A percentile compares a stretch with the other conserved stretches of the same genome.
Conservation (phyloP, 371 early-diverging fungal species). For the Rhizopus sp. region DNA sequence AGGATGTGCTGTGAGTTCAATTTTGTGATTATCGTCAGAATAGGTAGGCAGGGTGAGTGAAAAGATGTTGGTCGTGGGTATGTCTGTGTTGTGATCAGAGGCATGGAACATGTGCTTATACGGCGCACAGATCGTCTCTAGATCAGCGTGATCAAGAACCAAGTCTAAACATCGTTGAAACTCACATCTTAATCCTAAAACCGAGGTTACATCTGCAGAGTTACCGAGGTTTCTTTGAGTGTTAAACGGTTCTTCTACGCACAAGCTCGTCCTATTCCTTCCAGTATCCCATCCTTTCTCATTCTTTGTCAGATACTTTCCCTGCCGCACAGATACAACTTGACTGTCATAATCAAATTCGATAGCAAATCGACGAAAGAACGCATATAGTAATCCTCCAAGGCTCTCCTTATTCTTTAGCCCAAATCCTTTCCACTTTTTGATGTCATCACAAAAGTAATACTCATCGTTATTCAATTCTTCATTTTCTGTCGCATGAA, state of each 20-base stretch:
- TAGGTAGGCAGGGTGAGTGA: slow-evolving; percentile 13
- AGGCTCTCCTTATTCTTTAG: slow-evolving; percentile 69
- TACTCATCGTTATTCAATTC: slow-evolving; percentile 29
- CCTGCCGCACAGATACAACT: slow-evolving; percentile 81
- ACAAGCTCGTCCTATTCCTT: slow-evolving; percentile 62
- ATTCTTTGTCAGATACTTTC: slow-evolving; percentile 69
- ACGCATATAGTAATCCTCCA: slow-evolving; percentile 80
- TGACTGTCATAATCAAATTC: slow-evolving; percentile 82
- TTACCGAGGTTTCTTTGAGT: slow-evolving; percentile 85
- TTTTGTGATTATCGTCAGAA: slow-evolving; percentile 5
- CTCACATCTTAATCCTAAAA: slow-evolving; percentile 76
- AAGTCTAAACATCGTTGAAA: slow-evolving; percentile 72
- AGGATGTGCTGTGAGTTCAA: slow-evolving; percentile 13
- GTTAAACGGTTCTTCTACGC: slow-evolving; percentile 93
- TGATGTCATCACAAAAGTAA: slow-evolving; percentile 76
- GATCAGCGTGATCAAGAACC: slow-evolving; percentile 36
- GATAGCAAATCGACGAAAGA: slow-evolving; percentile 78
- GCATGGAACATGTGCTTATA: slow-evolving; percentile 12
- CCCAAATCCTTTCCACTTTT: slow-evolving; percentile 67
- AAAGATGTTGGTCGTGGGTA: slow-evolving; percentile 15
- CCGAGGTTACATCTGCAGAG: slow-evolving; percentile 78
- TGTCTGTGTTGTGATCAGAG: slow-evolving; percentile 5
- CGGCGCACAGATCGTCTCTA: slow-evolving; percentile 15
- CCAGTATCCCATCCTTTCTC: slow-evolving; percentile 82
- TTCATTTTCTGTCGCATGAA: slow-evolving; percentile 50